Conservation (phyloP, 768 basidiomycete species). For the Leccinum fibrillosum region DNA sequence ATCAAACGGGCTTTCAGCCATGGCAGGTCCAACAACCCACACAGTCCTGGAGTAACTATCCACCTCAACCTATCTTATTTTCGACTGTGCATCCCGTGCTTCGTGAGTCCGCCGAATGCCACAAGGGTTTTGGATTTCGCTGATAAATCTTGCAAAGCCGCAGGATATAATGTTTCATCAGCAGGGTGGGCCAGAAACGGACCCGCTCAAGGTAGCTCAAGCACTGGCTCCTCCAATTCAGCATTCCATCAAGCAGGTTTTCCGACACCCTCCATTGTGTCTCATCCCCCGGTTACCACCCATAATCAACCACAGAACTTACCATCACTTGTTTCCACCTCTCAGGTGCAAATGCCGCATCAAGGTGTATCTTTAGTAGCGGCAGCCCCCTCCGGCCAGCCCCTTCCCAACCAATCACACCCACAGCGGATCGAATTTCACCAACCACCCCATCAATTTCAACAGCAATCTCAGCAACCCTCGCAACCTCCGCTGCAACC, state of each 20-base stretch:
- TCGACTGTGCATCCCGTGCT: not conserved
- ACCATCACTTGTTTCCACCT: not conserved
- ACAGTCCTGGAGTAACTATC: slow-evolving; percentile 11
- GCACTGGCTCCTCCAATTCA: not conserved
- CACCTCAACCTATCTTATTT: not conserved
- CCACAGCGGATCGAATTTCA: not conserved
- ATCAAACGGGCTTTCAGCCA: slow-evolving; percentile 5
- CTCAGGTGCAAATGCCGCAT: slow-evolving; percentile 5
- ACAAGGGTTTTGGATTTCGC: not conserved
- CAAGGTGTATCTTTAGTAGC: not conserved
- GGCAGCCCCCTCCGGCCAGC: not conserved
- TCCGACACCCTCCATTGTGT: not conserved
- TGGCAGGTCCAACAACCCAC: slow-evolving; percentile 5
- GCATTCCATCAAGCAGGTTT: not conserved
- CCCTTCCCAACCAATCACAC: not conserved
- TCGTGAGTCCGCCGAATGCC: slow-evolving; percentile 7
- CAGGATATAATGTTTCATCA: slow-evolving; percentile 3
- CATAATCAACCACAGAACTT: slow-evolving; percentile 3
- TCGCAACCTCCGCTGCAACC: not conserved
- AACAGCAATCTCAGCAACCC: not conserved
- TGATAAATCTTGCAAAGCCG: not conserved
- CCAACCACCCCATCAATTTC: not conserved
- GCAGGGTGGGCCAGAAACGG: not conserved
- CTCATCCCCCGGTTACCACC: not conserved
- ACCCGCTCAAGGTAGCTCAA: not conserved